phyloP scores from a whole-genome alignment of 2,329 filamentous ascomycete genomes.

The Fusarium napiforme region DNA sequence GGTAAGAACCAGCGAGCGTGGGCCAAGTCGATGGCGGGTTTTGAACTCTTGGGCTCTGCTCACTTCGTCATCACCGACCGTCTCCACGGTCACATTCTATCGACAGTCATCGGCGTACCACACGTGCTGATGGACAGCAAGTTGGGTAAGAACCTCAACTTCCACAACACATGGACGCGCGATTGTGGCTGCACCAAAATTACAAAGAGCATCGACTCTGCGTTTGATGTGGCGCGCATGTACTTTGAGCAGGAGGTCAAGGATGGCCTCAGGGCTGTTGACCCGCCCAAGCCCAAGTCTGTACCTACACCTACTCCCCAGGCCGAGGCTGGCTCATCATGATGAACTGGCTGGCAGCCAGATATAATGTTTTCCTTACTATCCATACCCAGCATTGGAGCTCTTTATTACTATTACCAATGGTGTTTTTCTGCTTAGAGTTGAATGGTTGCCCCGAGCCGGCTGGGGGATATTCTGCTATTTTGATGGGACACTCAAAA shows the following conservation, averaged over 20 bases:
- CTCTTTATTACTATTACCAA: constrained; percentile 4
- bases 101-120: constrained; percentile 43
- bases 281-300: not conserved
- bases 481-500: not conserved
- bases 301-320: constrained; percentile 14
- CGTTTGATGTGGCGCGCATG: constrained; percentile 39
- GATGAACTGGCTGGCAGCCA: constrained; percentile 13
- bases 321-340: constrained; percentile 16
- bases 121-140: constrained; percentile 46
- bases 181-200: constrained; percentile 43
- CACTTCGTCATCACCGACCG: constrained; percentile 44
- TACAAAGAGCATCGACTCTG: constrained; percentile 37
- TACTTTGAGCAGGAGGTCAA: constrained; percentile 32
- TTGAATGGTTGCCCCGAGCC: constrained; percentile 17
- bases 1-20: constrained; percentile 45
- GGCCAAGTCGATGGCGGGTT: constrained; percentile 43
- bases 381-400: constrained; percentile 10
- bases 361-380: constrained; percentile 22
- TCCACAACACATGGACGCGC: constrained; percentile 45
- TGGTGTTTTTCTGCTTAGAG: constrained; percentile 19
- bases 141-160: constrained; percentile 46
- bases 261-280: constrained; percentile 19
- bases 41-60: constrained; percentile 41
- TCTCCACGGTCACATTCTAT: constrained; percentile 43
- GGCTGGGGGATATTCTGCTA: constrained; percentile 24